Base-by-base conservation (phyloP, 495 filamentous ascomycete genomes). In the Durotheca rogersii region DNA sequence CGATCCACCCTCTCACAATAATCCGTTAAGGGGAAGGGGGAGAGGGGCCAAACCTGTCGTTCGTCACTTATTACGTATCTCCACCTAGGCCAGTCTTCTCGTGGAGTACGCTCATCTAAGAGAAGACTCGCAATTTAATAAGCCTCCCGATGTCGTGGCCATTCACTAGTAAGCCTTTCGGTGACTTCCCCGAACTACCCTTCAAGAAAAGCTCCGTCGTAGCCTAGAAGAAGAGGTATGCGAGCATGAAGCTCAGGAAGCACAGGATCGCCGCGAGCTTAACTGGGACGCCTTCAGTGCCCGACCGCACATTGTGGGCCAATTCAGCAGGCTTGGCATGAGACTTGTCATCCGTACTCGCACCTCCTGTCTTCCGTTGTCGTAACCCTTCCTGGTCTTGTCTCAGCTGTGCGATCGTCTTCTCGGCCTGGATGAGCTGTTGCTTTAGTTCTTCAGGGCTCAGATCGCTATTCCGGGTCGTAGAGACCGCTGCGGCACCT, bases 201-300 rank as follows among this genome's bases (percentile, higher is more conserved):
- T 31, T 17, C 12, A 35, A 43, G 23, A 45, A 33, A 18, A 47
- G 31, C 38, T 14, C 36, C 36, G 20, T 30, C 33, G 14, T 41
- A 40, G 17, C 34, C 47, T 82, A 98, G 67, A 97, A 97, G 70
- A 98, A 88, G 60, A 96, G 79, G 68, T 95, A 98, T 2, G 88
- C 94, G 59, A 97, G 76, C 65, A 98, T 71, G 72, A 98, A 98
- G 72, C 88, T 85, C 47, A 92, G 51, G 67, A 98, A 74, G 61
- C 93, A 97, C 38, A 98, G 72, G 10, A 75, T 76, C 16, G 93
- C 93, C 41, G 86, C 86, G 41, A 89, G 79, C 67, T 90, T 85
- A 34, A 98, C 78, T 0, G 93, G 84, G n/a, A 98, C 90, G 18
- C 92, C 91, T 21, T 83, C 75, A 31, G 82, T 81, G 42, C 72